phyloP scores from a whole-genome alignment of 129 eudicot species.

The Tagetes patula region DNA sequence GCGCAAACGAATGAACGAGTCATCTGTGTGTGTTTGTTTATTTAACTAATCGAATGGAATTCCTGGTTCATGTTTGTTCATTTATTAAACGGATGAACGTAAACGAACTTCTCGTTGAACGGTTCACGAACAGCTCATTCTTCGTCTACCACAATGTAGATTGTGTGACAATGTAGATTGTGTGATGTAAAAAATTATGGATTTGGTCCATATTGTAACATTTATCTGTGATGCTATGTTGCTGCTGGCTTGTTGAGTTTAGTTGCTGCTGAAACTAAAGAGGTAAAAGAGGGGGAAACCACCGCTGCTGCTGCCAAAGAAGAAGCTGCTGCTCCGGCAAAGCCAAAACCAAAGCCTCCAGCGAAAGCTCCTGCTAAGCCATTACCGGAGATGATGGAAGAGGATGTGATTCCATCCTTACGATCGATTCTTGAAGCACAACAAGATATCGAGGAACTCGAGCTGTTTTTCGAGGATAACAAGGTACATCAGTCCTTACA shows the following conservation, averaged over 20 bases:
- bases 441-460: conserved; percentile 57
- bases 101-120: too few relatives aligned
- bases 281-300: conserved; percentile 43
- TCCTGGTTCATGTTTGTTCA: too few relatives aligned
- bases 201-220: background rate
- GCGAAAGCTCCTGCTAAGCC: conserved; percentile 67
- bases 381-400: conserved; percentile 80
- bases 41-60: too few relatives aligned
- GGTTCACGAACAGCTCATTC: too few relatives aligned
- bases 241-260: conserved; percentile 21
- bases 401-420: conserved; percentile 80
- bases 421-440: conserved; percentile 60
- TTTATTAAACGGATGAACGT: too few relatives aligned
- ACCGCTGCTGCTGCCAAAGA: conserved; percentile 28
- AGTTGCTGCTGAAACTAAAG: conserved; percentile 75
- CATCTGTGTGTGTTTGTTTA: too few relatives aligned
- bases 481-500: conserved; percentile 41
- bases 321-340: conserved; percentile 42
- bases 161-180: background rate
- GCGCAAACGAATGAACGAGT: too few relatives aligned
- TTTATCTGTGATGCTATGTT: background rate
- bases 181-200: background rate
- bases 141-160: too few relatives aligned
- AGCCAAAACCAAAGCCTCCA: conserved; percentile 39
- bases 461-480: conserved; percentile 59